These are phyloP conservation scores for Fomes fomentarius DNA, from an alignment of 1,284 basidiomycete species.

Conservation along the genomic window DNA sequence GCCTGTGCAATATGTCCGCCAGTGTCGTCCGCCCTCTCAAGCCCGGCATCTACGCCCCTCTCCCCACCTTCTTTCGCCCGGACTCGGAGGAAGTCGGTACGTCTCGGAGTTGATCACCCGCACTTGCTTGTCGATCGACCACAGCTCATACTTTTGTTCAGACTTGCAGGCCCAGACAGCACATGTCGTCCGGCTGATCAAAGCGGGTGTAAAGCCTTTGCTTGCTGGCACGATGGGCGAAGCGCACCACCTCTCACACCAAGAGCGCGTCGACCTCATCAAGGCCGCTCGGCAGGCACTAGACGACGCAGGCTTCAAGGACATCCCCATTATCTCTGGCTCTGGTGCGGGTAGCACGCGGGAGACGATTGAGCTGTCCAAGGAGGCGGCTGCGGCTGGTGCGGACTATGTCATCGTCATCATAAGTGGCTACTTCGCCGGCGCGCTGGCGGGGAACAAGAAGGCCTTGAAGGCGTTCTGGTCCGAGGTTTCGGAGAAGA, in stretches of 20 bases:
- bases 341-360: slow-evolving; percentile 83
- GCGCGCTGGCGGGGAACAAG: slow-evolving; percentile 62
- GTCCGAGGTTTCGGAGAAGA: slow-evolving; percentile 74
- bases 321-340: slow-evolving; percentile 79
- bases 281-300: slow-evolving; percentile 72
- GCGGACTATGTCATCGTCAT: slow-evolving; percentile 89
- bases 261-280: slow-evolving; percentile 75
- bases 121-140: not conserved
- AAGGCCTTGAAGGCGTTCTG: slow-evolving; percentile 81
- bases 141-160: slow-evolving; percentile 32
- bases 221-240: slow-evolving; percentile 87
- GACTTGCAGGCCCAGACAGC: slow-evolving; percentile 74
- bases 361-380: slow-evolving; percentile 75
- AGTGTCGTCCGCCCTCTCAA: slow-evolving; percentile 56
- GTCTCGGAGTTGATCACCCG: slow-evolving; percentile 26
- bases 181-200: slow-evolving; percentile 75
- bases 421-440: slow-evolving; percentile 84
- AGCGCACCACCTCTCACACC: slow-evolving; percentile 77
- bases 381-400: slow-evolving; percentile 78
- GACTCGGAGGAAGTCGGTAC: slow-evolving; percentile 82
- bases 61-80: slow-evolving; percentile 83
- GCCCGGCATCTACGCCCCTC: slow-evolving; percentile 83
- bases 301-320: slow-evolving; percentile 61
- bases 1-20: slow-evolving; percentile 36
- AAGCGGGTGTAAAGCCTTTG: slow-evolving; percentile 76